These are phyloP conservation scores for Tagetes patula DNA, from an alignment of 129 eudicot species.

Conservation along the genomic window DNA sequence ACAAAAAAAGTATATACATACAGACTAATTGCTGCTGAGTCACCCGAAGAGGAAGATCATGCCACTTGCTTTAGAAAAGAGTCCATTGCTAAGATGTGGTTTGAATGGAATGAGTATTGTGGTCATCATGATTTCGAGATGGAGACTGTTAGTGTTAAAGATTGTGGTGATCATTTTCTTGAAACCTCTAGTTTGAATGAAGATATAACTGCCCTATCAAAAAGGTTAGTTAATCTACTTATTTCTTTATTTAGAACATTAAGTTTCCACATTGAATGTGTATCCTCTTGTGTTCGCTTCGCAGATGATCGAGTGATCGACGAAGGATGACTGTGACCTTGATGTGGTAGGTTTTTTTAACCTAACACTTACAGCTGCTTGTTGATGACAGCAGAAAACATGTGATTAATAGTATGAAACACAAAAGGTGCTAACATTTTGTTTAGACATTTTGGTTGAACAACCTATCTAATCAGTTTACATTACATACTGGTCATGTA, in stretches of 20 bases:
- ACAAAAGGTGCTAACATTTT: background rate
- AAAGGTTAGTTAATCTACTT: conserved; percentile 46
- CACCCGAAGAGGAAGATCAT: conserved; percentile 54
- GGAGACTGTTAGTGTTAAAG: conserved; percentile 44
- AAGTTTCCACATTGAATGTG: background rate
- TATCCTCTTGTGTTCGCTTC: background rate
- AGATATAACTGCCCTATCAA: conserved; percentile 53
- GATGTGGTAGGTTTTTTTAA: background rate
- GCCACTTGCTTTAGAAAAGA: conserved; percentile 72
- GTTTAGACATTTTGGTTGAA: background rate
- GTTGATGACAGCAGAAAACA: conserved; percentile 3
- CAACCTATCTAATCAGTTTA: background rate
- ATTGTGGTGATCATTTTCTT: conserved; percentile 73
- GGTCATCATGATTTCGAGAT: conserved; percentile 54
- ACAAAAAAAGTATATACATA: conserved; percentile 40
- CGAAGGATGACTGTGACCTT: background rate
- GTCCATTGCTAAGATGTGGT: conserved; percentile 82
- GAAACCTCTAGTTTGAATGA: conserved; percentile 56
- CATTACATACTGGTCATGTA: background rate
- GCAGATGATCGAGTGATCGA: conserved; percentile 31
- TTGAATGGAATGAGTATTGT: conserved; percentile 72
- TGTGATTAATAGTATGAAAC: conserved; percentile 1
- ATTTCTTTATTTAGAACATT: background rate
- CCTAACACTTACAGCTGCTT: background rate
- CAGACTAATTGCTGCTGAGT: conserved; percentile 42